phyloP scores from a whole-genome alignment of 2,329 filamentous ascomycete genomes.

The Bimuria novae-zelandiae region DNA sequence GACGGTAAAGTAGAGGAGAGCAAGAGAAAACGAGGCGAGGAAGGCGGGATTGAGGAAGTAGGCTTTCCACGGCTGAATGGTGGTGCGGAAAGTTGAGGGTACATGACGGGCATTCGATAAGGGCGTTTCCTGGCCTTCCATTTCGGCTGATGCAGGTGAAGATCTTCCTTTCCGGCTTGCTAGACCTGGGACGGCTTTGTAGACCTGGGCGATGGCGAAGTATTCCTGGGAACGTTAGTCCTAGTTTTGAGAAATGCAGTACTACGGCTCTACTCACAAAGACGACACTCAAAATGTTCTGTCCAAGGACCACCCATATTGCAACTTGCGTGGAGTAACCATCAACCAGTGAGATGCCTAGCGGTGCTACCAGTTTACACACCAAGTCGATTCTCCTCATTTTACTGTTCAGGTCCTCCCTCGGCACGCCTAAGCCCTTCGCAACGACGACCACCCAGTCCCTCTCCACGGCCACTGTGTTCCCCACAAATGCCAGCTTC shows the following conservation, averaged over 20 bases:
- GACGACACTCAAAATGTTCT: slow-evolving; percentile 55
- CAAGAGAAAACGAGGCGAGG: slow-evolving; percentile 63
- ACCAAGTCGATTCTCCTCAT: slow-evolving; percentile 65
- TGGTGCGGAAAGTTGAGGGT: slow-evolving; percentile 6
- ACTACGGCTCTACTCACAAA: slow-evolving; percentile 25
- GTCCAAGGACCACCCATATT: slow-evolving; percentile 55
- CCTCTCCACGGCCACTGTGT: slow-evolving; percentile 70
- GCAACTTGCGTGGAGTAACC: slow-evolving; percentile 55
- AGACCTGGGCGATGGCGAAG: slow-evolving; percentile 55
- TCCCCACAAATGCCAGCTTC: slow-evolving; percentile 68
- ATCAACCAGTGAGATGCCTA: slow-evolving; percentile 57
- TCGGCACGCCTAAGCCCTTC: slow-evolving; percentile 33
- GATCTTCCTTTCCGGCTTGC: slow-evolving; percentile 12
- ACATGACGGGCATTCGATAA: slow-evolving; percentile 6
- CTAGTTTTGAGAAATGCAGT: background rate
- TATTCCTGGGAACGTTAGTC: slow-evolving; percentile 50
- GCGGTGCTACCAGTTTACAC: slow-evolving; percentile 61
- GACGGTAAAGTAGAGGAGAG: slow-evolving; percentile 63
- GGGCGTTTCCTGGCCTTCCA: background rate
- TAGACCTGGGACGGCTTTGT: slow-evolving; percentile 38
- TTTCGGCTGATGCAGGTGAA: slow-evolving; percentile 14
- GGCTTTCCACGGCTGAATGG: slow-evolving; percentile 29
- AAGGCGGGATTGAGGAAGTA: slow-evolving; percentile 63
- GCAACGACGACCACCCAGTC: slow-evolving; percentile 69
- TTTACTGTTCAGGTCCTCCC: slow-evolving; percentile 57